These are phyloP conservation scores for Fusarium subglutinans DNA, from an alignment of 2,329 filamentous ascomycete genomes.

Conservation along the genomic window DNA sequence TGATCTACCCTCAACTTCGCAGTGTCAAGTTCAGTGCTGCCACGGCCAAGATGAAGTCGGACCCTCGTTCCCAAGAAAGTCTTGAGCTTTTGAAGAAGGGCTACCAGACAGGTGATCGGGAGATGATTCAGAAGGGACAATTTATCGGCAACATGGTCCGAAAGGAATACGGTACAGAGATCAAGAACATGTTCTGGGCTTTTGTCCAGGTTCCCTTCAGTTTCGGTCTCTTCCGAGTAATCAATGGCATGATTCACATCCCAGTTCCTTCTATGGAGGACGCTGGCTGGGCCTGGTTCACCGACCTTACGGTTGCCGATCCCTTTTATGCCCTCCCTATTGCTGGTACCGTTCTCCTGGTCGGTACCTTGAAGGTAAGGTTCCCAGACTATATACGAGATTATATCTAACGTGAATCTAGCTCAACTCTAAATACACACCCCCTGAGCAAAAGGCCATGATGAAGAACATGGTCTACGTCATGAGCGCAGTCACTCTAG, in stretches of 20 bases:
- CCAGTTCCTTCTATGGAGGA: slow-evolving; percentile 82
- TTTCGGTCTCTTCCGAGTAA: slow-evolving; percentile 81
- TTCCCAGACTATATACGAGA: fast-evolving
- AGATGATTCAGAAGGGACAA: slow-evolving; percentile 49
- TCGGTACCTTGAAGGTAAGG: slow-evolving; percentile 63
- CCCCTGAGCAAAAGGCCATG: slow-evolving; percentile 48
- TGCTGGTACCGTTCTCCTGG: slow-evolving; percentile 65
- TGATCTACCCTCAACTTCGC: slow-evolving; percentile 69
- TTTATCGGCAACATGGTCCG: slow-evolving; percentile 50
- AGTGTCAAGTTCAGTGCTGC: slow-evolving; percentile 58
- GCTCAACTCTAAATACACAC: slow-evolving; percentile 50
- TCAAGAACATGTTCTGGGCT: slow-evolving; percentile 49
- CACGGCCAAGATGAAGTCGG: slow-evolving; percentile 64
- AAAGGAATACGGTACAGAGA: slow-evolving; percentile 49
- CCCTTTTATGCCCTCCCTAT: slow-evolving; percentile 81
- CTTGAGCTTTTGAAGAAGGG: slow-evolving; percentile 61
- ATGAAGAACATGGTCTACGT: slow-evolving; percentile 55
- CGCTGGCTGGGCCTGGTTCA: slow-evolving; percentile 80
- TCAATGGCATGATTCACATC: slow-evolving; percentile 77
- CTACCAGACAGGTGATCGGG: slow-evolving; percentile 54
- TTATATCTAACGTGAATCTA: slow-evolving; percentile 36
- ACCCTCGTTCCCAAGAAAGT: slow-evolving; percentile 61
- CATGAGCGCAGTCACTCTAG: slow-evolving; percentile 55
- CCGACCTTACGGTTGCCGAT: slow-evolving; percentile 78
- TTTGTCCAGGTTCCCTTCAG: slow-evolving; percentile 70